Conservation (phyloP, 768 basidiomycete genomes). For the Suillus placidus region DNA sequence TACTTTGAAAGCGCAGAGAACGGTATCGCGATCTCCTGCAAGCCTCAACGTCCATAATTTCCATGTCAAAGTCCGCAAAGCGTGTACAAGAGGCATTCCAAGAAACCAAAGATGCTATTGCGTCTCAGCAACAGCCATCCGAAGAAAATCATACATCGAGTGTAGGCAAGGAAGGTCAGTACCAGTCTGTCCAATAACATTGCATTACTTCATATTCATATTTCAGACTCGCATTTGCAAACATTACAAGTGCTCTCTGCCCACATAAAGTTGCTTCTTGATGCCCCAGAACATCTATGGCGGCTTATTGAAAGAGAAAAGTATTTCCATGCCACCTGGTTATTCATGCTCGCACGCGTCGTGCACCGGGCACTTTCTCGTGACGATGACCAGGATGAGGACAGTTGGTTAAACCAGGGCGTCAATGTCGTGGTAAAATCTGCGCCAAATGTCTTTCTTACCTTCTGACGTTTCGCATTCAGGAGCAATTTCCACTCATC, state of each 20-base stretch:
- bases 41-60: constrained; percentile 83
- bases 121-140: constrained; percentile 48
- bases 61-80: constrained; percentile 68
- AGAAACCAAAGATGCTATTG: constrained; percentile 59
- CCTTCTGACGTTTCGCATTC: constrained; percentile 3
- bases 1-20: constrained; percentile 73
- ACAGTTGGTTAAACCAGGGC: constrained; percentile 58
- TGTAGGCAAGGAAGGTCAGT: constrained; percentile 47
- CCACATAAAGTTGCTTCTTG: constrained; percentile 88
- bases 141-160: constrained; percentile 43
- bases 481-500: constrained; percentile 88
- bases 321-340: constrained; percentile 83
- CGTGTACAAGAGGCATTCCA: constrained; percentile 64
- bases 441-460: constrained; percentile 1
- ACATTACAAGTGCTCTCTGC: constrained; percentile 77
- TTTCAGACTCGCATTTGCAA: constrained; percentile 65
- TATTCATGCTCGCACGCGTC: constrained; percentile 84
- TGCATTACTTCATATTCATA: constrained; percentile 8
- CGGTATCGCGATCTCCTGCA: constrained; percentile 86
- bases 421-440: constrained; percentile 61
- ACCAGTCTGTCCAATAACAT: background rate
- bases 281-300: constrained; percentile 93
- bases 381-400: constrained; percentile 66
- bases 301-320: constrained; percentile 78
- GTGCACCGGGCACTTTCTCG: constrained; percentile 75